Conservation (phyloP, 768 basidiomycete genomes). For the Hericium erinaceus region DNA sequence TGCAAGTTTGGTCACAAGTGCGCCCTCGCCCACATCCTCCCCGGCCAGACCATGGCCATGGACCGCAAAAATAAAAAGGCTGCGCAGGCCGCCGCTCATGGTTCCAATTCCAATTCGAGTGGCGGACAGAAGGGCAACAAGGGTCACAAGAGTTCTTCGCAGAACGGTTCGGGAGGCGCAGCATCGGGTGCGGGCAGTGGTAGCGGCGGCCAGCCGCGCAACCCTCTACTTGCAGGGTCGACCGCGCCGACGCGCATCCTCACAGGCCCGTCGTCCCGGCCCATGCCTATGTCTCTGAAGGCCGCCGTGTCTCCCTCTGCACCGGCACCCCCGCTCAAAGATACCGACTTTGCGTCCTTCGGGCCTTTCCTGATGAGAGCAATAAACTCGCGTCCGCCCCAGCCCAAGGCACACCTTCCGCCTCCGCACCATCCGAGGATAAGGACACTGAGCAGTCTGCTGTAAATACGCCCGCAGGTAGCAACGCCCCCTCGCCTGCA, state of each 20-base stretch:
- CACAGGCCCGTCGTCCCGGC: constrained; percentile 39
- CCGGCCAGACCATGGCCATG: constrained; percentile 91
- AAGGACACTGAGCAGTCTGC: constrained; percentile 3
- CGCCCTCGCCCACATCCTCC: constrained; percentile 88
- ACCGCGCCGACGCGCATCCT: constrained; percentile 56
- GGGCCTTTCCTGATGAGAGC: constrained; percentile 54
- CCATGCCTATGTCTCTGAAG: constrained; percentile 61
- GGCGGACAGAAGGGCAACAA: constrained; percentile 25
- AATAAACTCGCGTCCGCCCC: constrained; percentile 39
- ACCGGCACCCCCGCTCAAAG: constrained; percentile 68
- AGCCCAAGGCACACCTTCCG: constrained; percentile 22
- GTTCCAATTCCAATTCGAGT: constrained; percentile 21
- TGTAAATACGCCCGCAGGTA: constrained; percentile 1
- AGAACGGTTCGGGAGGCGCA: constrained; percentile 15
- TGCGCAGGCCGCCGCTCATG: constrained; percentile 53
- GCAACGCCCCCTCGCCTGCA: constrained; percentile 24
- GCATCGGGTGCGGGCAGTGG: constrained; percentile 5
- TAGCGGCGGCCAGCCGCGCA: constrained; percentile 17
- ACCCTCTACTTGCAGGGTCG: constrained; percentile 42
- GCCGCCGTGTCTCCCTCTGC: constrained; percentile 68
- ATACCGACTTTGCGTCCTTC: constrained; percentile 67
- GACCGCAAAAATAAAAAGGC: constrained; percentile 97
- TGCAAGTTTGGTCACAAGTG: constrained; percentile 78
- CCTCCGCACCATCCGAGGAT: constrained; percentile 7
- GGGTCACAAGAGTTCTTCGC: constrained; percentile 27